Percentiles rank a stretch among this genome's conserved stretches.
These are phyloP conservation scores for Tuber magnatum DNA, from an alignment of 495 filamentous ascomycete genomes.

Conservation along the genomic window DNA sequence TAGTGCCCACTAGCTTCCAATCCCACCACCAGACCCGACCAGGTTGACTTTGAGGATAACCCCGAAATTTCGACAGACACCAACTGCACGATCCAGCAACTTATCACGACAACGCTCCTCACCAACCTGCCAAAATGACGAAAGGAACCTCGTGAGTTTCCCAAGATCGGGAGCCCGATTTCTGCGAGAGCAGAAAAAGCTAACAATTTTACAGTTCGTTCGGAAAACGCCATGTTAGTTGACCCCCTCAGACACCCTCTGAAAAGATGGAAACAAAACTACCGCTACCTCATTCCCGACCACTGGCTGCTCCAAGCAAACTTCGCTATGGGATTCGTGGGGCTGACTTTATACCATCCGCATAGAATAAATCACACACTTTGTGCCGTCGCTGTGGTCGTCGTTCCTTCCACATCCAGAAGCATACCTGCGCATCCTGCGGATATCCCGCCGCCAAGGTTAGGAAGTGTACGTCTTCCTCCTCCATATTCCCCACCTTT, in stretches of 20 bases:
- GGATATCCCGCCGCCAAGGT: conserved; percentile 95
- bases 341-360: conserved; percentile 96
- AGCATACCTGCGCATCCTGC: conserved; percentile 94
- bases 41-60: conserved; percentile 17
- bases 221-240: conserved; percentile 41
- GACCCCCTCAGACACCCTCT: neutral
- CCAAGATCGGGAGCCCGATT: conserved; percentile 7
- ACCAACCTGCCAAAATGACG: conserved; percentile 32
- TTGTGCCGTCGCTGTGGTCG: conserved; percentile 98
- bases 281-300: neutral
- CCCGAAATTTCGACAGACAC: conserved; percentile 26
- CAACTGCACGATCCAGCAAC: conserved; percentile 26
- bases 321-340: conserved; percentile 46
- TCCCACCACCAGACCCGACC: neutral
- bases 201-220: conserved; percentile 36
- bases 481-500: neutral
- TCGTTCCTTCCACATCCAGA: conserved; percentile 98
- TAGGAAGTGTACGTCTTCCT: conserved; percentile 82
- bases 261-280: conserved; percentile 44
- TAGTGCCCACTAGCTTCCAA: neutral
- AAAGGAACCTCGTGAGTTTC: conserved; percentile 42
- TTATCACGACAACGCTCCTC: conserved; percentile 18
- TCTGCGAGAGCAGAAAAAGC: neutral
- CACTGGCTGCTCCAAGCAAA: neutral
- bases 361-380: conserved; percentile 99